Conservation (phyloP, 345 rosid species). For the Jatropha curcas region DNA sequence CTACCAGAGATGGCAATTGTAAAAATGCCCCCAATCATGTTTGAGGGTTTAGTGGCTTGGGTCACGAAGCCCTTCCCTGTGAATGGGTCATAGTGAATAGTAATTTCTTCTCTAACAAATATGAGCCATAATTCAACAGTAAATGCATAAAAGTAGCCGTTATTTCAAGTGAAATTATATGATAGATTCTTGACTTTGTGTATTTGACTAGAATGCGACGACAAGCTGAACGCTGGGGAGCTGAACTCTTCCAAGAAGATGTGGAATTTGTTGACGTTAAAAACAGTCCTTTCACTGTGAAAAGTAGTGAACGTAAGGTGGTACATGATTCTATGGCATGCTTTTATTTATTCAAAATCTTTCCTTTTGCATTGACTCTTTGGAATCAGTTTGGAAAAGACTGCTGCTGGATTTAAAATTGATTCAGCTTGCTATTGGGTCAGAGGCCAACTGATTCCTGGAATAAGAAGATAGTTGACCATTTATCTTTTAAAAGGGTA, state of each 20-base stretch:
- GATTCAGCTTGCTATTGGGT: neutral
- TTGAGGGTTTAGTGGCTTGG: no score
- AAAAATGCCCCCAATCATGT: no score
- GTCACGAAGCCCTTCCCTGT: no score
- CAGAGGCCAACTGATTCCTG: neutral
- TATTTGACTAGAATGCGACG: conserved; percentile 64
- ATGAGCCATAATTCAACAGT: no score
- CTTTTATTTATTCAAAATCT: neutral
- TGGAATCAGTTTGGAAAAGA: neutral
- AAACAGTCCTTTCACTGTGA: conserved; percentile 71
- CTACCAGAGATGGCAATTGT: no score
- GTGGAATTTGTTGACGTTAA: conserved; percentile 75
- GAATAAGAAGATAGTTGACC: neutral
- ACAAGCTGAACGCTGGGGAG: conserved; percentile 99
- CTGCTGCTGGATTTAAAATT: neutral
- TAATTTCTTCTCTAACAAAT: no score
- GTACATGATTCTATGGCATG: conserved; percentile 25
- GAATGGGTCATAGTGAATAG: no score
- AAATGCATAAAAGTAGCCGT: neutral
- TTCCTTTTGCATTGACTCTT: neutral
- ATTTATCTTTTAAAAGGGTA: neutral
- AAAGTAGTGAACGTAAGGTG: conserved; percentile 89
- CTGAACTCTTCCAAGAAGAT: conserved; percentile 88
- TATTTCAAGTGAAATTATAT: neutral
- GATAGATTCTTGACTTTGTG: neutral